Evolutionary conservation across 23 red algal species (phyloP).

Genomic region (Gracilaria vermiculophylla): DNA sequence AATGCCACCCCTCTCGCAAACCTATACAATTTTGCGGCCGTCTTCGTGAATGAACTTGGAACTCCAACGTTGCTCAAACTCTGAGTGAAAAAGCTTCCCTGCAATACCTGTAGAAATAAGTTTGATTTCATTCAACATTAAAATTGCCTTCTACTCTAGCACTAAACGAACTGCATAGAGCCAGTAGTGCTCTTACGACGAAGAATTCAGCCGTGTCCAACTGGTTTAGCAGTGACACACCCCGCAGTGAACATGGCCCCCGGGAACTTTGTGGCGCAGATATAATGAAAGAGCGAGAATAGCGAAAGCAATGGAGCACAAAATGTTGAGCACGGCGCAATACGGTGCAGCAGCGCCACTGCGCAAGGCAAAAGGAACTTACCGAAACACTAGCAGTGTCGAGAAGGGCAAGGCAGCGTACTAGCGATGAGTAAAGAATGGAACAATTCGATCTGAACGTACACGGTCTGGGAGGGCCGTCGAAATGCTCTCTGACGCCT

Average conservation of each 20-base stretch:
- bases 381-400: neutral
- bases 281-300: neutral
- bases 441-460: neutral
- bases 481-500: too few species aligned
- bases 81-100: conserved; percentile 74
- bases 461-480: neutral
- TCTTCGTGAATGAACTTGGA: conserved; percentile 67
- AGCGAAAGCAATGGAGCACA: neutral
- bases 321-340: neutral
- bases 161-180: conserved; percentile 84
- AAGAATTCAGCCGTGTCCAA: conserved; percentile 91
- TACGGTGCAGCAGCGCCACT: neutral
- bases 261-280: neutral
- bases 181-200: conserved; percentile 91
- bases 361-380: neutral
- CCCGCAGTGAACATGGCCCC: conserved; percentile 80
- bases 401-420: neutral
- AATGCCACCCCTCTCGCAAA: conserved; percentile 86
- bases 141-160: conserved; percentile 38
- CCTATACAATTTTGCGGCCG: conserved; percentile 67
- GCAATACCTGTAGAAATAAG: conserved; percentile 25
- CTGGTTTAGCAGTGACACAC: conserved; percentile 90
- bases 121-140: conserved; percentile 38
- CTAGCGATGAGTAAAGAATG: neutral
- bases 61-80: conserved; percentile 94